Base-by-base conservation (phyloP, 352 stramenopile genomes). In the Phytopythium kandeliae region DNA sequence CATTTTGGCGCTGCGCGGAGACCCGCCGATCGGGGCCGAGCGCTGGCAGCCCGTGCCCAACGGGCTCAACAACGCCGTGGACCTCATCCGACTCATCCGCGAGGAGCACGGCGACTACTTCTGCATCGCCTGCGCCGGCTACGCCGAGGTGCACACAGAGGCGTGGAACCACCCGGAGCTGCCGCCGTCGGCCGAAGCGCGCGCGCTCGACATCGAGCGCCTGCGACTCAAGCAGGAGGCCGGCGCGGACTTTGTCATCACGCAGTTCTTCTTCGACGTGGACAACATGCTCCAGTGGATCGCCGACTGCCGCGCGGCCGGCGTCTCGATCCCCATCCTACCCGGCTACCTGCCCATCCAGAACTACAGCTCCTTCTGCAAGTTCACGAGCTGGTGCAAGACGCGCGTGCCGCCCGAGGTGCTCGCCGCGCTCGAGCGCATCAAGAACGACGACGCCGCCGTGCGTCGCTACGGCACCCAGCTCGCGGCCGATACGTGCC, bases 261-360 rank as follows among this genome's bases (percentile, higher is more conserved):
- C 96, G n/a, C 96, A 99, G 86, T 99, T 99, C 89, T 99, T 99
- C 71, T 99, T 99, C 62, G 96, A 99, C 65, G 83, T 92, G 26
- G 86, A 97, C 60, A 96, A 98, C 41, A 98, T 98, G 79, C 77
- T 96, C 38, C 78, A 85, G 51, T 99, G 98, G 77, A 89, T 99
- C 36, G 71, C 93, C n/a, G 92, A 97, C 59, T 97, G 86, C 65
- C 78, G 90, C 51, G 69, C 75, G 31, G 68, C 74, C 35, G 97
- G 95, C 48, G 99, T 99, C 55, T 78, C 79, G 13, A 96, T 97
- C 55, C 96, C 96, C 16, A 94, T 99, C 49, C 67, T 99, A 28
- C 97, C 97, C 0, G 97, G 97, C 6, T 93, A 90, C 56, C 51
- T 92, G 40, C 81, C 80, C 25, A 88, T 92, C 57, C 80, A 92